Evolutionary conservation across 768 basidiomycete species (phyloP).

Genomic region (Pleurotus djamor): DNA sequence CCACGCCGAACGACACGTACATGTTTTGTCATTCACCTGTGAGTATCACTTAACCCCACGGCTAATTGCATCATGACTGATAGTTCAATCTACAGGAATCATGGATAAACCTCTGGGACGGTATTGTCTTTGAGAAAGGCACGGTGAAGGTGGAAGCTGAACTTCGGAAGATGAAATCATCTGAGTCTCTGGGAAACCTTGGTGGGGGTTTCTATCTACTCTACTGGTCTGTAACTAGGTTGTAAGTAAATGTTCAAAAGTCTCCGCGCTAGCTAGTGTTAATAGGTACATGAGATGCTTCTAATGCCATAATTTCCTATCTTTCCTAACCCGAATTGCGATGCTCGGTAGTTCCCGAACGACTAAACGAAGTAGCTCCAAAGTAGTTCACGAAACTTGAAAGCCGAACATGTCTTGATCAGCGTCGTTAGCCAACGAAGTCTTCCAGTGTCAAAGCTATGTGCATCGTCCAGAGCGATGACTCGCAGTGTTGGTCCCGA

Average conservation of each 20-base stretch:
- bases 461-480: no score
- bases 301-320: no score
- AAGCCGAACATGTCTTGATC: no score
- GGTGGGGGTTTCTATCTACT: slow-evolving; percentile 6
- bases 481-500: no score
- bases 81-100: slow-evolving; percentile 15
- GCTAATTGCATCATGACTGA: not conserved
- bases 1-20: slow-evolving; percentile 3
- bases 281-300: not conserved
- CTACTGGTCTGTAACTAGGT: slow-evolving; percentile 16
- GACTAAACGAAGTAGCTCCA: no score
- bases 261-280: not conserved
- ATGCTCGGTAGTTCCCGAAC: no score
- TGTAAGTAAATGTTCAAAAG: not conserved
- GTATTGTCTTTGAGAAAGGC: slow-evolving; percentile 27
- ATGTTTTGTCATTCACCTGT: slow-evolving; percentile 37
- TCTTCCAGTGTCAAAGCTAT: no score
- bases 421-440: no score
- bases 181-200: not conserved
- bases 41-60: not conserved
- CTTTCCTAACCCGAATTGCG: no score
- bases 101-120: slow-evolving; percentile 32
- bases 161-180: slow-evolving; percentile 10
- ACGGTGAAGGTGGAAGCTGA: slow-evolving; percentile 21
- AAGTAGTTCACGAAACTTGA: no score